These are phyloP conservation scores for Lathyrus aphaca DNA, from an alignment of 306 rosid genomes.

Conservation along the genomic window DNA sequence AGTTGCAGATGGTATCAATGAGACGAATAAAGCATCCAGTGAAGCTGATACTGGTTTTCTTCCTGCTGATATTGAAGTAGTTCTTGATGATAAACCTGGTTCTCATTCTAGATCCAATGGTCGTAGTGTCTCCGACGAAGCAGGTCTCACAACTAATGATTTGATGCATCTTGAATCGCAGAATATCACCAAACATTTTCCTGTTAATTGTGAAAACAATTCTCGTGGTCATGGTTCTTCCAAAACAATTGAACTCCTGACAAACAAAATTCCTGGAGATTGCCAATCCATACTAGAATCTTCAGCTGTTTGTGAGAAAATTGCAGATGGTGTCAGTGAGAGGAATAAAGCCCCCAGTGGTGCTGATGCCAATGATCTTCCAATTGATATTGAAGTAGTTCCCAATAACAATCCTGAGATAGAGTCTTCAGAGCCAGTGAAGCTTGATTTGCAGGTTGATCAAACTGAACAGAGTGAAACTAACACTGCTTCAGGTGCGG, in stretches of 20 bases:
- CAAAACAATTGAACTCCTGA: slow-evolving; percentile 19
- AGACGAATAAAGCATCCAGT: slow-evolving; percentile 29
- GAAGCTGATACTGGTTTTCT: slow-evolving; percentile 18
- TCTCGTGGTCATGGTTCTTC: slow-evolving; percentile 29
- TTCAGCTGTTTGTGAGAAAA: slow-evolving; percentile 34
- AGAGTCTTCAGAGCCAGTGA: slow-evolving; percentile 40
- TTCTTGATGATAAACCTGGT: slow-evolving; percentile 18
- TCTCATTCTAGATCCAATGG: slow-evolving; percentile 25
- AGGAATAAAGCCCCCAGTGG: slow-evolving; percentile 26
- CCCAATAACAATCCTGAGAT: slow-evolving; percentile 23
- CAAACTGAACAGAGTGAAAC: slow-evolving; percentile 36
- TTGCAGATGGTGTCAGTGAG: slow-evolving; percentile 32
- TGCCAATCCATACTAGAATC: slow-evolving; percentile 35
- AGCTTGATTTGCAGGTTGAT: slow-evolving; percentile 49
- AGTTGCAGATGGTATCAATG: slow-evolving; percentile 29
- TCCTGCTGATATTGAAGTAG: slow-evolving; percentile 31
- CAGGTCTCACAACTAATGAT: slow-evolving; percentile 22
- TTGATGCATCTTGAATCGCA: slow-evolving; percentile 34
- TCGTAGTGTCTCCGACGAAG: slow-evolving; percentile 39
- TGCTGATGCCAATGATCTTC: slow-evolving; percentile 23
- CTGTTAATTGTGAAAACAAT: slow-evolving; percentile 35
- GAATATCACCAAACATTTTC: slow-evolving; percentile 25
- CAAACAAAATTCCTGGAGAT: slow-evolving; percentile 41
- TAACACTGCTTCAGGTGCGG: slow-evolving; percentile 43
- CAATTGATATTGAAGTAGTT: slow-evolving; percentile 19